Base-by-base conservation (phyloP, 345 rosid genomes). In the Eucalyptus dawsonii region DNA sequence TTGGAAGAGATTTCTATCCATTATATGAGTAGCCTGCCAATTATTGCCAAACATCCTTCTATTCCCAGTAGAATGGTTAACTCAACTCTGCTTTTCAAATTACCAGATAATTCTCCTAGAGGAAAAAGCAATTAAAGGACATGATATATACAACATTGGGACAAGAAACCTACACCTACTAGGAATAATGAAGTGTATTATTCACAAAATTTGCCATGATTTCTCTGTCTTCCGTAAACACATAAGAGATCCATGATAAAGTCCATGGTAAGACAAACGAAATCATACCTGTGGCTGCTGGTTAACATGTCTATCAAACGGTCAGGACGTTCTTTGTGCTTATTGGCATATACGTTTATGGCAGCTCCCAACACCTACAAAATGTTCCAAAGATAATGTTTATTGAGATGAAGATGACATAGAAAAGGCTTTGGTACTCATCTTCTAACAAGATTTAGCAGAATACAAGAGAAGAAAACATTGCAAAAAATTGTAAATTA, bases 271-370 rank as follows among this genome's bases (percentile, higher is more conserved):
- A 34, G 34, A 27, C 50, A 86, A 58, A 16, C 87, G 42, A 45
- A 88, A 87, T 76, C 76, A 88, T 93, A 97, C 99, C 99, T 94
- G 93, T 97, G 99, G 91, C 97, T 96, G 94, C 99, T 97, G 89
- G 96, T 96, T 90, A 97, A 90, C 99, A 97, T 97, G 92, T 97
- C 99, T 86, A 97, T 97, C 88, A 97, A 95, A 90, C 99, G 99
- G 91, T 97, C 99, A 83, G 99, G 99, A 45, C 98, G 96, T 91
- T 96, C 99, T 93, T 97, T 97, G 94, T 97, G 99, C 93, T 94
- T 97, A 91, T 97, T 95, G 58, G 99, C 97, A 93, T 97, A 97
- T 60, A 97, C 97, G 89, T 96, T 97, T 88, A 97, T 97, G 86
- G 99, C 97, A 91, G 99, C 96, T 88, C 99, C 99, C 91, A 97